A percentile compares a stretch with the other conserved stretches of the same genome.
Conservation (phyloP, 2,329 filamentous ascomycete genomes). For the Aspergillus puulaauensis region DNA sequence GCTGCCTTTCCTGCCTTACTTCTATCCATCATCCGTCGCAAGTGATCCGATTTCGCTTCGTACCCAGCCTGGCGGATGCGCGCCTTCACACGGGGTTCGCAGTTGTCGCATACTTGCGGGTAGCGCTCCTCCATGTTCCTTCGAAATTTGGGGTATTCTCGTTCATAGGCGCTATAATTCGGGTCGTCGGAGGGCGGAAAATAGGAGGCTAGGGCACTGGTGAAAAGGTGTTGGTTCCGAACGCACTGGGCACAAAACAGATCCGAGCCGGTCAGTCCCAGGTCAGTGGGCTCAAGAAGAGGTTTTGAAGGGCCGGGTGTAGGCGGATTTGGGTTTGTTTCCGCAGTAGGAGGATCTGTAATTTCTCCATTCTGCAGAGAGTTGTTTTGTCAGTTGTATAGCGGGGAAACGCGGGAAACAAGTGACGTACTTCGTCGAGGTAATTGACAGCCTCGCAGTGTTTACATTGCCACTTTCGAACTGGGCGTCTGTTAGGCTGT, state of each 20-base stretch:
- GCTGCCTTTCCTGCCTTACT: constrained; percentile 42
- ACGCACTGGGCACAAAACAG: constrained; percentile 75
- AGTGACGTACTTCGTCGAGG: constrained; percentile 70
- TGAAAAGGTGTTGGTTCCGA: constrained; percentile 84
- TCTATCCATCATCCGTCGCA: constrained; percentile 72
- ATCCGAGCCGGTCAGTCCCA: constrained; percentile 32
- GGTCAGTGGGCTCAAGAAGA: constrained; percentile 37
- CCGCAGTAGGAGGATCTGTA: constrained; percentile 73
- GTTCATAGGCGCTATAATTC: constrained; percentile 67
- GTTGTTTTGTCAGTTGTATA: constrained; percentile 21
- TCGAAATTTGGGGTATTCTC: constrained; percentile 68
- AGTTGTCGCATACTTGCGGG: constrained; percentile 81
- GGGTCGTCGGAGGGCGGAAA: constrained; percentile 66
- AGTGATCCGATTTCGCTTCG: constrained; percentile 77
- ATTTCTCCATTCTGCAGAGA: constrained; percentile 74
- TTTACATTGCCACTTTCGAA: constrained; percentile 69
- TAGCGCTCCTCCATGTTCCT: constrained; percentile 76
- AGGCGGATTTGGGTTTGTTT: constrained; percentile 45
- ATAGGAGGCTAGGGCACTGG: constrained; percentile 75
- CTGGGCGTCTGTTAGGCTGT: constrained; percentile 56
- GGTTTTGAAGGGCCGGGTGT: constrained; percentile 46
- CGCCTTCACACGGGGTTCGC: constrained; percentile 70
- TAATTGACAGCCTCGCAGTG: constrained; percentile 85
- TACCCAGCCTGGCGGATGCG: constrained; percentile 72
- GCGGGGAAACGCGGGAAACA: constrained; percentile 6